phyloP scores from a whole-genome alignment of 345 rosid species.

The Rhodamnia argentea region DNA sequence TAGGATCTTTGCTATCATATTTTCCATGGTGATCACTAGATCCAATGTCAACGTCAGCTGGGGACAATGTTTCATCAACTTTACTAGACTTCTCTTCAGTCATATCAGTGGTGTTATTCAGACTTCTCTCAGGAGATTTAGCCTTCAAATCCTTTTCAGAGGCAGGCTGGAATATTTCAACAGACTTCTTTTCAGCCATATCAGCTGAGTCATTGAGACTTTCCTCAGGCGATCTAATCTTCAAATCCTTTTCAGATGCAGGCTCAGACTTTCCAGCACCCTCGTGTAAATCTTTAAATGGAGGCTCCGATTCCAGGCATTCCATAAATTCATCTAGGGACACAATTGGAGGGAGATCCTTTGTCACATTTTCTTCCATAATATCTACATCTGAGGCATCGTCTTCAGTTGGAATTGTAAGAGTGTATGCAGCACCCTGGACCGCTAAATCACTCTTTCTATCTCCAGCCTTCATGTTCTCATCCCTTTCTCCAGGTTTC shows the following conservation, averaged over 20 bases:
- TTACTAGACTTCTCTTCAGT: conserved; percentile 16
- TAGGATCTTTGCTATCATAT: conserved; percentile 6
- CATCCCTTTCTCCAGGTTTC: conserved; percentile 20
- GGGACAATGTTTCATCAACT: conserved; percentile 3
- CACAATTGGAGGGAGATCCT: conserved; percentile 88
- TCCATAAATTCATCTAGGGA: conserved; percentile 91
- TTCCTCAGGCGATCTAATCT: conserved; percentile 20
- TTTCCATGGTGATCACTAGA: conserved; percentile 8
- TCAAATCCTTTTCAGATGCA: conserved; percentile 21
- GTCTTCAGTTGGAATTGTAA: conserved; percentile 59
- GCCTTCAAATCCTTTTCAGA: conserved; percentile 24
- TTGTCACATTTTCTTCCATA: conserved; percentile 74
- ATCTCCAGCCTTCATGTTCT: conserved; percentile 12
- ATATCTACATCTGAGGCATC: conserved; percentile 44
- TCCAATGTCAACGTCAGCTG: conserved; percentile 11
- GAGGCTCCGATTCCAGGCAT: conserved; percentile 83
- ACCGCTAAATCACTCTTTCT: conserved; percentile 21
- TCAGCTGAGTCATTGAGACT: conserved; percentile 15
- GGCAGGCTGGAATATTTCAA: background rate
- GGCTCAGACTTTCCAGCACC: conserved; percentile 26
- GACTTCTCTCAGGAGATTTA: conserved; percentile 22
- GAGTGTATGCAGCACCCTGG: conserved; percentile 16
- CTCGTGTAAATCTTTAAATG: conserved; percentile 51
- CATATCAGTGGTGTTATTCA: conserved; percentile 10
- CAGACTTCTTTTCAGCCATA: conserved; percentile 14